A percentile compares a stretch with the other conserved stretches of the same genome.
Conservation (phyloP, 495 filamentous ascomycete genomes). For the Zalerion maritima region DNA sequence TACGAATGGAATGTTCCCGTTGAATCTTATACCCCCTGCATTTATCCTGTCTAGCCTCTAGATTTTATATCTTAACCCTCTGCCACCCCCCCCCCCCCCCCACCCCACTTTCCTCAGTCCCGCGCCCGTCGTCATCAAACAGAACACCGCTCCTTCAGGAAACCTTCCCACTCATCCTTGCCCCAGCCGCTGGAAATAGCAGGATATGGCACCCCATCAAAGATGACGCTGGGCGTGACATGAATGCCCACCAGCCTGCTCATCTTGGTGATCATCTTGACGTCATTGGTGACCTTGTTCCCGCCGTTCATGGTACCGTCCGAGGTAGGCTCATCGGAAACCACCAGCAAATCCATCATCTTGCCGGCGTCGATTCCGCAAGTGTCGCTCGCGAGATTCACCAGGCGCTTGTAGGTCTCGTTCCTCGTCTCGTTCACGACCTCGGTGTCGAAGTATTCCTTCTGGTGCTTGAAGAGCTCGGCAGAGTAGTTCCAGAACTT, state of each 20-base stretch:
- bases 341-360: slow-evolving; percentile 47
- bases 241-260: slow-evolving; percentile 67
- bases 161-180: too few relatives aligned
- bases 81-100: too few relatives aligned
- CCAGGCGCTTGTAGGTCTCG: slow-evolving; percentile 64
- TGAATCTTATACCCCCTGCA: too few relatives aligned
- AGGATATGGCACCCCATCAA: slow-evolving; percentile 75
- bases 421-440: slow-evolving; percentile 75
- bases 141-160: too few relatives aligned
- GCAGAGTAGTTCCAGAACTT: slow-evolving; percentile 68
- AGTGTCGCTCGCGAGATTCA: slow-evolving; percentile 43
- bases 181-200: too few relatives aligned
- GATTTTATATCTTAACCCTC: too few relatives aligned
- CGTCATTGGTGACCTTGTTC: slow-evolving; percentile 67
- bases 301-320: slow-evolving; percentile 59
- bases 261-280: slow-evolving; percentile 74
- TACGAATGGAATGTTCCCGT: too few relatives aligned
- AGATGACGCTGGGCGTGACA: slow-evolving; percentile 78
- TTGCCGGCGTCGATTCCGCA: slow-evolving; percentile 52
- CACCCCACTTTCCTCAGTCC: too few relatives aligned
- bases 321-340: slow-evolving; percentile 44
- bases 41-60: too few relatives aligned
- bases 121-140: too few relatives aligned
- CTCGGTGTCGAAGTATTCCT: slow-evolving; percentile 64
- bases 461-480: slow-evolving; percentile 55